Percentiles rank a stretch among this genome's conserved stretches.
phyloP scores from a whole-genome alignment of 2,329 filamentous ascomycete species.

The Colletotrichum lini region DNA sequence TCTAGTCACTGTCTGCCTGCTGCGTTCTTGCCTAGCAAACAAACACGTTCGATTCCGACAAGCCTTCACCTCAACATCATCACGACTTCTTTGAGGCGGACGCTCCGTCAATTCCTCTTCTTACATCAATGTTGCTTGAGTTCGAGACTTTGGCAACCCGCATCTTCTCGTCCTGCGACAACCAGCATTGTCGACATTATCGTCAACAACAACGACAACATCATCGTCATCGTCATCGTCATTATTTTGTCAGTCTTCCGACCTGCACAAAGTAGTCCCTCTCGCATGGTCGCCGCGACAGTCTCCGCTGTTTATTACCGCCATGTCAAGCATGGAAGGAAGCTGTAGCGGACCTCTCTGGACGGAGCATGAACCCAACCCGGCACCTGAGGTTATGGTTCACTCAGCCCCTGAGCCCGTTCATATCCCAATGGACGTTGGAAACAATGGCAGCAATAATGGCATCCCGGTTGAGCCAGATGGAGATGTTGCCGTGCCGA shows the following conservation, averaged over 20 bases:
- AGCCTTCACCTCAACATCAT: background rate
- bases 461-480: background rate
- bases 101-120: background rate
- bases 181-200: background rate
- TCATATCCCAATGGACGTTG: slow-evolving; percentile 1
- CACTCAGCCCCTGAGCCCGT: slow-evolving; percentile 36
- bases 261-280: no score
- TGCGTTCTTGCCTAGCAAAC: background rate
- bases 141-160: background rate
- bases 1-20: background rate
- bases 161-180: background rate
- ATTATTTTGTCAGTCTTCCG: background rate
- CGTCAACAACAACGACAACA: background rate
- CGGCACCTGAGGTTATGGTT: slow-evolving; percentile 33
- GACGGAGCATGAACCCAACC: slow-evolving; percentile 29
- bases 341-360: background rate
- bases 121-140: background rate
- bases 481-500: background rate
- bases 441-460: slow-evolving; percentile 16
- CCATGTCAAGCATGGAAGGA: background rate
- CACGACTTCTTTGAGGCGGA: background rate
- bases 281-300: background rate
- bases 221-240: background rate
- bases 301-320: background rate
- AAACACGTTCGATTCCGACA: background rate